phyloP scores from a whole-genome alignment of 78 protist species.

The slime mould (Dictyostelium discoideum) region DNA sequence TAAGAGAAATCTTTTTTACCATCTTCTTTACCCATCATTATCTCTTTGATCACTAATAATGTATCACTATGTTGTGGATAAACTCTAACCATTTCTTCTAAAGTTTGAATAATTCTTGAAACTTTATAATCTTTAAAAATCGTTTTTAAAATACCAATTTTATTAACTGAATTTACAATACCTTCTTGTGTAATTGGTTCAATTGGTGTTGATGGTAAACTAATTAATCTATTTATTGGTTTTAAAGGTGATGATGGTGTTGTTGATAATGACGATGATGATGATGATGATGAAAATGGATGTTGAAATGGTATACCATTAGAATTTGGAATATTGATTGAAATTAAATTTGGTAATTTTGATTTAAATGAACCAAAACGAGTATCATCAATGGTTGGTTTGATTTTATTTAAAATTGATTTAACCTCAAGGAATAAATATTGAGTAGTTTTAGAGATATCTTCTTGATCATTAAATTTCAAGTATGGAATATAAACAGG shows the following conservation, averaged over 20 bases:
- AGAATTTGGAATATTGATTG: not conserved
- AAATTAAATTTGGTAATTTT: not conserved
- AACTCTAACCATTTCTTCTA: not conserved
- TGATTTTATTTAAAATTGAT: not conserved
- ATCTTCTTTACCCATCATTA: conserved; percentile 5
- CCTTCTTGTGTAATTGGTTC: not conserved
- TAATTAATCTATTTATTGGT: not conserved
- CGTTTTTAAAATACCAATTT: not conserved
- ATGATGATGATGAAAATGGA: not conserved
- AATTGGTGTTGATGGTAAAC: not conserved
- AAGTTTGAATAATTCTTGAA: not conserved
- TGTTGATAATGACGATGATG: not conserved
- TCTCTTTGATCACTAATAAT: not conserved
- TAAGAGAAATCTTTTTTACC: not conserved
- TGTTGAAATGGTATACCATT: not conserved
- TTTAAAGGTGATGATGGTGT: not conserved
- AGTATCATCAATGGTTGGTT: not conserved
- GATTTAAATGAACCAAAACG: not conserved
- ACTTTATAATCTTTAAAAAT: not conserved
- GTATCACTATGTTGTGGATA: not conserved
- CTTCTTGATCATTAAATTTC: not conserved
- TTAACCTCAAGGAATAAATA: not conserved
- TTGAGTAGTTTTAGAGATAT: not conserved
- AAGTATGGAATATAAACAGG: not conserved
- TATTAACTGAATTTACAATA: not conserved